phyloP scores from a whole-genome alignment of 1,284 basidiomycete species.

The Gomphus bonarii region DNA sequence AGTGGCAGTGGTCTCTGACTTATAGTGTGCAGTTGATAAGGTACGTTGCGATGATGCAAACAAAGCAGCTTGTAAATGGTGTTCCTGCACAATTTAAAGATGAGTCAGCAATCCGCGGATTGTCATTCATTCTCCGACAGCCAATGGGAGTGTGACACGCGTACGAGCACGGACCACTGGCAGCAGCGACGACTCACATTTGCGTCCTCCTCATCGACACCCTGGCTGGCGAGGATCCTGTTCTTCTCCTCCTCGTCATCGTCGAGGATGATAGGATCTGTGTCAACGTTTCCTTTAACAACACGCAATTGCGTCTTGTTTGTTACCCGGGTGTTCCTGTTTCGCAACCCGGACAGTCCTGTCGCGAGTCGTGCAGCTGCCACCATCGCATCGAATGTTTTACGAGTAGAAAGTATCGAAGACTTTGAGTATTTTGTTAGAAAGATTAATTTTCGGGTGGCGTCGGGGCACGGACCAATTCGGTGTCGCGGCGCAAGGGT shows the following conservation, averaged over 20 bases:
- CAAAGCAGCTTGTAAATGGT: conserved; percentile 83
- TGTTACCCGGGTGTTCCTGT: conserved; percentile 72
- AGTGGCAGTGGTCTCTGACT: conserved; percentile 31
- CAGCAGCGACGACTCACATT: conserved; percentile 54
- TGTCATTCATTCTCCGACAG: conserved; percentile 32
- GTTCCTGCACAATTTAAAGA: conserved; percentile 60
- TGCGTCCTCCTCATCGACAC: conserved; percentile 81
- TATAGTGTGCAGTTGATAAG: conserved; percentile 28
- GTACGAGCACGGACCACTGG: conserved; percentile 17
- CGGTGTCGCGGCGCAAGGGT: conserved; percentile 8
- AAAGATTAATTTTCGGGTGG: conserved; percentile 10
- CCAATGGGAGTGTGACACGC: conserved; percentile 41
- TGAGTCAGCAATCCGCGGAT: conserved; percentile 55
- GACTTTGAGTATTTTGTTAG: conserved; percentile 3
- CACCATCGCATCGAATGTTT: conserved; percentile 10
- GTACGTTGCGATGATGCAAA: conserved; percentile 59
- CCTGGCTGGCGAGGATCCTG: conserved; percentile 47
- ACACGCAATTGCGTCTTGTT: conserved; percentile 86
- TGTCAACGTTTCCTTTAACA: conserved; percentile 69
- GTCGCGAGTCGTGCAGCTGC: conserved; percentile 7
- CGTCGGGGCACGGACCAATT: conserved; percentile 11
- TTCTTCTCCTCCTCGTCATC: conserved; percentile 80
- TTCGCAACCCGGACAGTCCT: conserved; percentile 51
- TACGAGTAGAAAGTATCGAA: conserved; percentile 1
- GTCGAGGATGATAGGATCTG: conserved; percentile 62